These are phyloP conservation scores for Bullera alba DNA, from an alignment of 768 basidiomycete species.

Conservation along the genomic window DNA sequence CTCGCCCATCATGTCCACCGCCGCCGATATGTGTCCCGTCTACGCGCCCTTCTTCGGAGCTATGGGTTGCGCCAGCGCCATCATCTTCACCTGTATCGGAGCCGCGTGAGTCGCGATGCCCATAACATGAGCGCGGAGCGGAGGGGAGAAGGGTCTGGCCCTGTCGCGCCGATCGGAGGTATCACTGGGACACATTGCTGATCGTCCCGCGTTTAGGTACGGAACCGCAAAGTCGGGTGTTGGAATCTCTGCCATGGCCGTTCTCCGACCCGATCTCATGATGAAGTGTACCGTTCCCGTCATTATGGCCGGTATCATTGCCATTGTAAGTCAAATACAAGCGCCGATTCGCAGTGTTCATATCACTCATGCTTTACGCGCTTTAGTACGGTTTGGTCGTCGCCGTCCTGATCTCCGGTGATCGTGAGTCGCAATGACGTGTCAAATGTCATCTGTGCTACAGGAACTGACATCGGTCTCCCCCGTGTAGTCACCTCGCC, in stretches of 20 bases:
- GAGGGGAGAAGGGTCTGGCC: no score
- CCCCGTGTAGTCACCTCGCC: conserved; percentile 61
- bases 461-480: neutral
- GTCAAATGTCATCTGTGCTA: neutral
- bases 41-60: conserved; percentile 98
- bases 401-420: conserved; percentile 86
- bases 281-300: conserved; percentile 97
- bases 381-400: conserved; percentile 92
- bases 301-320: conserved; percentile 99
- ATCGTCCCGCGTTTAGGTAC: conserved; percentile 59
- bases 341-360: neutral
- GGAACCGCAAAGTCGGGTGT: conserved; percentile 98
- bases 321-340: conserved; percentile 56
- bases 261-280: conserved; percentile 88
- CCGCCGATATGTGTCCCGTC: conserved; percentile 51
- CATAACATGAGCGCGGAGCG: no score
- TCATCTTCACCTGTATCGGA: conserved; percentile 85
- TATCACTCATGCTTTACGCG: conserved; percentile 5
- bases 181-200: neutral
- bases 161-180: neutral
- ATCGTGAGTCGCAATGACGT: conserved; percentile 56
- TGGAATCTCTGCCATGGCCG: conserved; percentile 71
- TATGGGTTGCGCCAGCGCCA: conserved; percentile 94
- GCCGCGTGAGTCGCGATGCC: conserved; percentile 34
- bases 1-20: conserved; percentile 35